Evolutionary conservation across 1,284 basidiomycete species (phyloP).

Genomic region (Gomphus bonarii): DNA sequence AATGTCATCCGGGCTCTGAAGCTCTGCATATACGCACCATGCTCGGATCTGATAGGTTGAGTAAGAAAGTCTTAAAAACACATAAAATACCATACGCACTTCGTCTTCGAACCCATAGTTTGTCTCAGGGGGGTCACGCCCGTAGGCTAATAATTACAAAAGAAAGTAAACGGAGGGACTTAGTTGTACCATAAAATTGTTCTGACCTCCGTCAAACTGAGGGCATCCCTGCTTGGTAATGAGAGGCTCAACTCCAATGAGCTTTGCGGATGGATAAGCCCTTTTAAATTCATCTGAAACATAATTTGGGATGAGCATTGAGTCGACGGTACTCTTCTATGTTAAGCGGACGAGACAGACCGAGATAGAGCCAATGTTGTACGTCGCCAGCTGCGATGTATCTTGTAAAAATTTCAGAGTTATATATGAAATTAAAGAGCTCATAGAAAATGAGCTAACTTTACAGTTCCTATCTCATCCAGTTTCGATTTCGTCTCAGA

Average conservation of each 20-base stretch:
- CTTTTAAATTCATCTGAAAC: conserved; percentile 57
- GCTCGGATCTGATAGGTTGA: conserved; percentile 36
- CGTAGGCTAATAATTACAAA: conserved; percentile 39
- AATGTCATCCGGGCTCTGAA: too few relatives aligned
- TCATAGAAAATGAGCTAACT: conserved; percentile 29
- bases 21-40: conserved; percentile 31
- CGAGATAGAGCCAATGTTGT: conserved; percentile 57
- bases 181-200: neutral
- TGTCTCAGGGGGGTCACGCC: conserved; percentile 48
- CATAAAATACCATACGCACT: conserved; percentile 25
- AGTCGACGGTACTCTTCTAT: neutral
- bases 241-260: conserved; percentile 55
- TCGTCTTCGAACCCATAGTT: conserved; percentile 80
- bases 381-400: conserved; percentile 58
- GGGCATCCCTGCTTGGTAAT: conserved; percentile 29
- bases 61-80: neutral
- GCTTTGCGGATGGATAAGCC: conserved; percentile 68
- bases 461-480: conserved; percentile 68
- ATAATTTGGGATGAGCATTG: neutral
- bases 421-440: neutral
- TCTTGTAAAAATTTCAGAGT: neutral
- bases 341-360: conserved; percentile 24
- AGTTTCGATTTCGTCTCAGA: conserved; percentile 63
- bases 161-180: conserved; percentile 3
- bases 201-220: conserved; percentile 51